Base-by-base conservation (phyloP, 139 green algal genomes). In the Micromonas pusilla region DNA sequence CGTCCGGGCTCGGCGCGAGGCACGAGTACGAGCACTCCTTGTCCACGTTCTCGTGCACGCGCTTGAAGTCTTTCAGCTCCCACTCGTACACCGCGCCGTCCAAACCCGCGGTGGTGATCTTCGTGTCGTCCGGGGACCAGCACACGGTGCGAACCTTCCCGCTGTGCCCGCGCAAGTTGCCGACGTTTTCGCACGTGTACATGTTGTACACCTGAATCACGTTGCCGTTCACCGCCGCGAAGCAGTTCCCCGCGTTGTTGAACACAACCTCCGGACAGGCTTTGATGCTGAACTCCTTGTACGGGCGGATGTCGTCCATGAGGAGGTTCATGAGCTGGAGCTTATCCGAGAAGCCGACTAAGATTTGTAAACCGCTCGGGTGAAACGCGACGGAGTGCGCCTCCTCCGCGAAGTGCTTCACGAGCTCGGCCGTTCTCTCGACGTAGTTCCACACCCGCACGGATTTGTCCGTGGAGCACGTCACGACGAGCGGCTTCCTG, bases 21-120 rank as follows among this genome's bases (percentile, higher is more conserved):
- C 81, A 86, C 60, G 70, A 80, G 87, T 96, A 96, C 72, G 81
- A 85, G 81, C 88, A 91, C 6, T 87, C 86, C 87, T 96, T 94
- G 36, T 91, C 82, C 70, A 93, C 89, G 80, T 88, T 87, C 74
- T 91, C 87, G 5, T 74, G 73, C 65, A 82, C 77, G 2, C 86
- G 83, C 77, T 91, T 92, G 60, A 92, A 86, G 75, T 91, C 86
- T 3, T 82, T 73, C n/a, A 96, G 83, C 16, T 83, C 79, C 93
- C 93, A 97, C 83, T 96, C 89, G 72, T 97, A 97, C 71, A 97
- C 86, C 0, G 91, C 91, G 16, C 93, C 93, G 66, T 97, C 93
- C 62, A 88, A 82, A 54, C 93, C 93, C 0, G 88, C 88, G 23
- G 86, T 89, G 3, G 95, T 84, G 26, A 97, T 80, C 52, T 71